A percentile compares a stretch with the other conserved stretches of the same genome.
Conservation (phyloP, 495 filamentous ascomycete species). For the Xylona heveae region DNA sequence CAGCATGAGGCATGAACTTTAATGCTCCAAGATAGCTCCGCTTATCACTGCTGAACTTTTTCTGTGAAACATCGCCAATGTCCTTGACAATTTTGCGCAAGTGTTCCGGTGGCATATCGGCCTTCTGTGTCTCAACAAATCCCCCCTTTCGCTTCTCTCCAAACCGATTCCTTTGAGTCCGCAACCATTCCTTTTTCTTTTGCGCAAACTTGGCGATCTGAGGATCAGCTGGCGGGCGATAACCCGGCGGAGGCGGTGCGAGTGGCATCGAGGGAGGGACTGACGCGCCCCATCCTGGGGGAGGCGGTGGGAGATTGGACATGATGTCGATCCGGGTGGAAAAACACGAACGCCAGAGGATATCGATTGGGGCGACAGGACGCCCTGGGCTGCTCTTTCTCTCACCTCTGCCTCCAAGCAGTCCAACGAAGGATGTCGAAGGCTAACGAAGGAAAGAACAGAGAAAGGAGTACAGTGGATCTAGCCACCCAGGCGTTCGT, state of each 20-base stretch:
- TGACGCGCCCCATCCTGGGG: constrained; percentile 49
- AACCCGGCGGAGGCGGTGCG: constrained; percentile 77
- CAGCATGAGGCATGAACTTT: constrained; percentile 99
- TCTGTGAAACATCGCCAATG: constrained; percentile 97
- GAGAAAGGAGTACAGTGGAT: too few species aligned
- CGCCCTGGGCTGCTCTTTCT: too few species aligned
- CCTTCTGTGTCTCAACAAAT: constrained; percentile 94
- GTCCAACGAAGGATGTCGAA: too few species aligned
- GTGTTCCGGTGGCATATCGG: constrained; percentile 97
- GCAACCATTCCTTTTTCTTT: constrained; percentile 98
- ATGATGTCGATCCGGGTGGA: constrained; percentile 63
- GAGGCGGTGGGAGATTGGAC: constrained; percentile 53
- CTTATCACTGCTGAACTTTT: constrained; percentile 98
- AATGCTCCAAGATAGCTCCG: constrained; percentile 90
- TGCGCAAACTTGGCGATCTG: constrained; percentile 86
- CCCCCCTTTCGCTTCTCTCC: constrained; percentile 93
- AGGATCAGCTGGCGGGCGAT: constrained; percentile 64
- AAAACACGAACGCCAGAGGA: too few species aligned
- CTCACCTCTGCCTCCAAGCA: too few species aligned
- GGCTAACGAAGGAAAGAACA: too few species aligned
- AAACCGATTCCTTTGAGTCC: constrained; percentile 78
- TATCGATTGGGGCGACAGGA: too few species aligned
- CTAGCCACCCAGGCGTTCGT: too few species aligned
- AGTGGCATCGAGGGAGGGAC: constrained; percentile 54
- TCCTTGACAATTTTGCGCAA: constrained; percentile 95